Base-by-base conservation (phyloP, 2,329 filamentous ascomycete species). In the Sporothrix brasiliensis region DNA sequence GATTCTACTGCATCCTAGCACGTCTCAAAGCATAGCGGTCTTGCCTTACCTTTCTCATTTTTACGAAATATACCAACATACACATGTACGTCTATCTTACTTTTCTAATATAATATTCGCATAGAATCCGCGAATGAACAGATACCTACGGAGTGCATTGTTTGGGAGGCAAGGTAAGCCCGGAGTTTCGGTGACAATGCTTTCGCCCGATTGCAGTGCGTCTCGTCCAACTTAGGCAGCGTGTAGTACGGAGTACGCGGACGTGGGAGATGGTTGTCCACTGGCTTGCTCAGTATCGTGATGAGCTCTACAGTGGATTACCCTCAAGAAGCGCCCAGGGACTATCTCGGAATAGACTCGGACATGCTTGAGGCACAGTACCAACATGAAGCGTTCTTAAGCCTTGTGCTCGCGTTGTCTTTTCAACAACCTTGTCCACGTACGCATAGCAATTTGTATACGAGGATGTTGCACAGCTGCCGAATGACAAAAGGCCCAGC, bases 11-110 rank as follows among this genome's bases (percentile, higher is more conserved):
- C 61, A 50, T n/a, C 41, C 44, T 50, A 30, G 14, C 14, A 34
- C 34, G 16, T 65, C 24, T 50, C 44, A 30, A 47, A 61, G 44
- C 61, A 24, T n/a, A 65, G 61, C 61, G 61, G 14, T 34, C 16
- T 30, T 19, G 4, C 4, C 10, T 58, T 39, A 21, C 30, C 41
- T 34, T 34, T n/a, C 5, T 16, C 44, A n/a, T n/a, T 30, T 4
- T 5, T 34, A 24, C 50, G n/a, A 13, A 11, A 1, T 21, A 3
- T 60, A 21, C 39, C 13, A 2, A 47, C 61, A 50, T 65, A 50
- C 44, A n/a, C 61, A 10, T 34, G 61, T 65, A 65, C 61, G 34
- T 50, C 44, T 34, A 34, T 50, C 39, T 34, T 65, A 50, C 61
- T 30, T 58, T 50, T 65, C 44, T 63, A 63, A 30, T 34, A 34